Evolutionary conservation across 805 yeast species (phyloP), one percentile per base, ranked within the genome.

Genomic region (Wickerhamiella qilinensis): DNA sequence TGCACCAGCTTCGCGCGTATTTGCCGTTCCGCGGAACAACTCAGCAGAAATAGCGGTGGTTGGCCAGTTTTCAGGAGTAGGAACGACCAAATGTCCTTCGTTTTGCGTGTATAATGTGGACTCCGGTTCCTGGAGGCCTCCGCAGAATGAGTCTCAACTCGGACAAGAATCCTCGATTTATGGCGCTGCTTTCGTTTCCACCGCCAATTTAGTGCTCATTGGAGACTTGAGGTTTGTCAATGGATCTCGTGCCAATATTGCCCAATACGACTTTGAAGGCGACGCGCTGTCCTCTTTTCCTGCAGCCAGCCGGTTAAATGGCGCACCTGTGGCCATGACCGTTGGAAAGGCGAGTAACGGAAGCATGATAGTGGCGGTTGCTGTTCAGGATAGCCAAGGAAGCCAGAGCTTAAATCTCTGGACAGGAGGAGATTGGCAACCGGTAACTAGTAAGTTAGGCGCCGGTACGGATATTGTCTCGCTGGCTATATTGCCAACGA

Each of bases 21-120:
- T 70, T 37, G 55, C 56, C 15, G 45, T 66, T 3, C 32, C 31
- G 15, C 59, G 60, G 25, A 63, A 67, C 24, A 61, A 60, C 19
- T 58, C 56, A 21, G 60, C 64, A 21, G 38, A 58, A 19, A 15
- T 38, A 7, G 22, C 31, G 16, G 29, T 32, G 2, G 3, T 30
- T 6, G 59, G 67, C 2, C 48, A 63, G 16, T 57, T 84, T 20
- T 62, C 76, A 22, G 81, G 81, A 11, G 94, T 80, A 30, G 95
- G 96, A 19, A 63, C 68, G 32, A 84, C 81, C 52, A 67, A 64
- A 17, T 53, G 63, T 17, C 75, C 80, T 2, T 76, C 78, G 0
- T 59, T 86, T 28, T 85, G 95, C 54, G 58, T 77, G 27, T 82
- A 71, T 52, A 76, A 77, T 48, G 54, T 73, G 43, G 52, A 57